Conservation (phyloP, 2,329 filamentous ascomycete species). For the Anthostomella pinea region DNA sequence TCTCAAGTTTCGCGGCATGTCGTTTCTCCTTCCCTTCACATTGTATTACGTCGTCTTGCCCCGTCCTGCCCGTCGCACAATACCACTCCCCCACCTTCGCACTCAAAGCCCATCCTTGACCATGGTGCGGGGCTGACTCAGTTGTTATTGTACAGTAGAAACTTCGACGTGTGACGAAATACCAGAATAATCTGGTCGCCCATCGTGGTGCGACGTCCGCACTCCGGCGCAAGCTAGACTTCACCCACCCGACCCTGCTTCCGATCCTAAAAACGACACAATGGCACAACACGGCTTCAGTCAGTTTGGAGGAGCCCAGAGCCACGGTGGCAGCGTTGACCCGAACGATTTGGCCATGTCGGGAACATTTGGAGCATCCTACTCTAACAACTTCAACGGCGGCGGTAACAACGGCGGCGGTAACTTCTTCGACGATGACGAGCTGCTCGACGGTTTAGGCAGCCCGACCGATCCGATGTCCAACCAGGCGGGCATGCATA, state of each 20-base stretch:
- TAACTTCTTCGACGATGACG: constrained; percentile 85
- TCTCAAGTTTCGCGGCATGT: neutral
- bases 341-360: constrained; percentile 79
- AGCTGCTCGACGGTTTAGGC: constrained; percentile 73
- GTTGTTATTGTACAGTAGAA: constrained; percentile 22
- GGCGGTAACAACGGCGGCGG: constrained; percentile 59
- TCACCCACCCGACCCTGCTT: too few species aligned
- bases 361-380: constrained; percentile 58
- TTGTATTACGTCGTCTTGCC: too few species aligned
- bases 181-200: constrained; percentile 11
- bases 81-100: constrained; percentile 7
- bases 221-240: too few species aligned
- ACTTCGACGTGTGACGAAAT: constrained; percentile 13
- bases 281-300: constrained; percentile 58
- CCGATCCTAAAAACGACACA: constrained; percentile 20
- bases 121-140: constrained; percentile 30
- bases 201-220: constrained; percentile 15
- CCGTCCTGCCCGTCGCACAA: constrained; percentile 5
- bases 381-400: constrained; percentile 58
- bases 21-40: constrained; percentile 3
- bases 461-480: constrained; percentile 47
- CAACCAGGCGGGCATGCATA: constrained; percentile 48
- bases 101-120: constrained; percentile 10
- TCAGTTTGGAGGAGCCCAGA: constrained; percentile 54
- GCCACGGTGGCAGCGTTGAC: constrained; percentile 64